phyloP scores from a whole-genome alignment of 371 early-diverging fungal genomes.

The Mucor plumbeus region DNA sequence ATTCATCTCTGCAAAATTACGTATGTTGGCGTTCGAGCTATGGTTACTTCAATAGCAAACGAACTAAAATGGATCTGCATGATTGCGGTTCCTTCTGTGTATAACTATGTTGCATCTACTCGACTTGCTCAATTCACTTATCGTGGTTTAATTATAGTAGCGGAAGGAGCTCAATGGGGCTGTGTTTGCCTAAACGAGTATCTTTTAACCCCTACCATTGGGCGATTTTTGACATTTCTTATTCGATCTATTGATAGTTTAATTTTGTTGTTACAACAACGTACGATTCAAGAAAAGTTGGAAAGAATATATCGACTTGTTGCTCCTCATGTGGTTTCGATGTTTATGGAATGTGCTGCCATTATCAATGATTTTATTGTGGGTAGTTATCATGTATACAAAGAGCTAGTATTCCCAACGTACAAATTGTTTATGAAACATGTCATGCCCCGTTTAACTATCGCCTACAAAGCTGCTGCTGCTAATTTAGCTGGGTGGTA shows the following conservation, averaged over 20 bases:
- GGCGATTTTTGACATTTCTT: conserved; percentile 16
- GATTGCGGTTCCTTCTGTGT: conserved; percentile 17
- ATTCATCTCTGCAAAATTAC: conserved; percentile 17
- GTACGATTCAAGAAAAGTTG: conserved; percentile 18
- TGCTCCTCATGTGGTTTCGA: conserved; percentile 17
- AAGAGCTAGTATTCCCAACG: conserved; percentile 17
- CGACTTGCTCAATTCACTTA: not conserved
- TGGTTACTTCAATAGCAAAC: conserved; percentile 15
- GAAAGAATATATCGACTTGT: conserved; percentile 2
- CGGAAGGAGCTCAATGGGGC: not conserved
- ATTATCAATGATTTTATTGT: not conserved
- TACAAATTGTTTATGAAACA: conserved; percentile 22
- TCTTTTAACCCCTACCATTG: conserved; percentile 21
- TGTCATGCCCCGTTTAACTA: conserved; percentile 23
- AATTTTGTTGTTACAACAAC: conserved; percentile 17
- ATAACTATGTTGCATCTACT: conserved; percentile 16
- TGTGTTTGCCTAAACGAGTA: not conserved
- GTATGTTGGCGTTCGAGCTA: conserved; percentile 21
- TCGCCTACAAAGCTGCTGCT: conserved; percentile 12
- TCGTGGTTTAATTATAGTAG: not conserved
- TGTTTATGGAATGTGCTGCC: not conserved
- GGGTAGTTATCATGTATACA: not conserved
- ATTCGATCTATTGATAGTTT: conserved; percentile 22
- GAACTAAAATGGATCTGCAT: conserved; percentile 30
- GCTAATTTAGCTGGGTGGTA: not conserved